Evolutionary conservation across 2,329 filamentous ascomycete species (phyloP).

Genomic region (Arthrobotrys sphaeroides): DNA sequence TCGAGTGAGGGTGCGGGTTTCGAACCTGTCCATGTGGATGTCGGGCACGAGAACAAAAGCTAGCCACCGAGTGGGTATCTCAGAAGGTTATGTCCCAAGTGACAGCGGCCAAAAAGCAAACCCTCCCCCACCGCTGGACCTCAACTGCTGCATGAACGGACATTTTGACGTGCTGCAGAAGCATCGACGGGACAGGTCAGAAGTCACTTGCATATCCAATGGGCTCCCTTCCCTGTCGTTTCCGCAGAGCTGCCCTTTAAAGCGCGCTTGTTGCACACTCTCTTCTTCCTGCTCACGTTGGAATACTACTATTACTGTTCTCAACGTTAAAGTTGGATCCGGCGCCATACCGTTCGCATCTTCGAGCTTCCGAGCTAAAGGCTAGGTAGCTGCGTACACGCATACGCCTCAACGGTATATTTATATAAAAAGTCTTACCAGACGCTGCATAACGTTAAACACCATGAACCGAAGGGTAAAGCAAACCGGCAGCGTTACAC

Average conservation of each 20-base stretch:
- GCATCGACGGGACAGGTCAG: conserved; percentile 52
- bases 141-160: conserved; percentile 23
- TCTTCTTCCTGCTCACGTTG: neutral
- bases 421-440: neutral
- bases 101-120: conserved; percentile 26
- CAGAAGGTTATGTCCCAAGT: conserved; percentile 15
- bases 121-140: neutral
- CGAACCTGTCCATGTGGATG: conserved; percentile 26
- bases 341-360: neutral
- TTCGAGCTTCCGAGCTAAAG: conserved; percentile 7
- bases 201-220: conserved; percentile 51
- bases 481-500: conserved; percentile 31
- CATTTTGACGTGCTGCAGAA: conserved; percentile 53
- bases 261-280: conserved; percentile 26
- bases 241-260: neutral
- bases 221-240: conserved; percentile 33
- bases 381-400: neutral
- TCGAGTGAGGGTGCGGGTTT: neutral
- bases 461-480: neutral
- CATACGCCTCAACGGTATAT: neutral
- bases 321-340: conserved; percentile 1
- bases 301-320: too few species aligned
- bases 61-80: conserved; percentile 10
- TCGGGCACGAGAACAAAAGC: conserved; percentile 27
- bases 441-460: conserved; percentile 33